Conservation (phyloP, 257 asterid genomes). For the Hygrophila difformis region DNA sequence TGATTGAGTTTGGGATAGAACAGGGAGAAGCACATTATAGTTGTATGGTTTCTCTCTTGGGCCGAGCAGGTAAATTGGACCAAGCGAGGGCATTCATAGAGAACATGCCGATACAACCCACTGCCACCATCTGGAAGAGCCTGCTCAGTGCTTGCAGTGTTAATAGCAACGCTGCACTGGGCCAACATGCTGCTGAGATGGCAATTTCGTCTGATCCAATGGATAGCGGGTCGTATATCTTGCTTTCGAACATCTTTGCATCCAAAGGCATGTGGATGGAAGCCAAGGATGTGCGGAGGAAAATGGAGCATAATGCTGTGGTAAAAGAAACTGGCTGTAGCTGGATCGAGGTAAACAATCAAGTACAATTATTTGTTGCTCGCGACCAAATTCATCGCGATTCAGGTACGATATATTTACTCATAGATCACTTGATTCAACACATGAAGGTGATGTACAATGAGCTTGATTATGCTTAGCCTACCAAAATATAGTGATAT, state of each 20-base stretch:
- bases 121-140: constrained; percentile 32
- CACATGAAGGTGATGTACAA: constrained; percentile 18
- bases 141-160: constrained; percentile 36
- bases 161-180: constrained; percentile 28
- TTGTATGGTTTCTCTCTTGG: constrained; percentile 45
- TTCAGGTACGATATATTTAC: constrained; percentile 17
- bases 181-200: constrained; percentile 29
- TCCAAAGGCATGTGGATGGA: constrained; percentile 36
- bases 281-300: constrained; percentile 33
- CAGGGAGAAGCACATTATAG: constrained; percentile 39
- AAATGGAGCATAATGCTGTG: constrained; percentile 28
- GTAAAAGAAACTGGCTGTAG: constrained; percentile 38
- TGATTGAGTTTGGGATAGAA: constrained; percentile 28
- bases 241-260: constrained; percentile 44
- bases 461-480: constrained; percentile 9
- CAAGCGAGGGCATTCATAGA: constrained; percentile 38
- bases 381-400: constrained; percentile 22
- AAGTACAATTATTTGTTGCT: constrained; percentile 24
- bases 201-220: constrained; percentile 27
- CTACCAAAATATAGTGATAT: not conserved
- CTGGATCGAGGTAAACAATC: constrained; percentile 36
- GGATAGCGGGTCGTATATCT: constrained; percentile 34
- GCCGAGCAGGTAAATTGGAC: constrained; percentile 32
- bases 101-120: constrained; percentile 35
- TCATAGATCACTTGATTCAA: constrained; percentile 23